Evolutionary conservation across 1,139 yeast species (phyloP).

Genomic region (Hansenula anomala): DNA sequence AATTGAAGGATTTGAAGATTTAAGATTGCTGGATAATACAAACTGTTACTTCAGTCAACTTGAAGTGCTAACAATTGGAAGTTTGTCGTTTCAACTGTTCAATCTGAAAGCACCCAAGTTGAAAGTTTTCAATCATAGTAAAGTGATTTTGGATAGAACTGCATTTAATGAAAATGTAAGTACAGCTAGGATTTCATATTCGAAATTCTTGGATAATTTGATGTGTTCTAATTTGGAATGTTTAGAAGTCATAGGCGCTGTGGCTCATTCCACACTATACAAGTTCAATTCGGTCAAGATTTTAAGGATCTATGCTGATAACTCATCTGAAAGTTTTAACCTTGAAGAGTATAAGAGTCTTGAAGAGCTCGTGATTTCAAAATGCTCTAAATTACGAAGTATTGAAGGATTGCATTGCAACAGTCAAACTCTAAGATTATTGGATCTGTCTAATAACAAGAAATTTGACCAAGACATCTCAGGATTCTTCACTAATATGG

Average conservation of each 20-base stretch:
- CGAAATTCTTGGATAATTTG: slow-evolving; percentile 10
- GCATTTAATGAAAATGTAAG: slow-evolving; percentile 12
- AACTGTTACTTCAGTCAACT: slow-evolving; percentile 13
- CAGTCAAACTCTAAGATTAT: background rate
- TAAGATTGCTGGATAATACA: slow-evolving; percentile 16
- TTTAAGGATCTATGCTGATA: slow-evolving; percentile 15
- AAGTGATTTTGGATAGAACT: slow-evolving; percentile 10
- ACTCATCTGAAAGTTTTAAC: slow-evolving; percentile 6
- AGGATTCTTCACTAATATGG: slow-evolving; percentile 4
- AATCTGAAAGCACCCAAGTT: slow-evolving; percentile 13
- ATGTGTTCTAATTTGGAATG: slow-evolving; percentile 7
- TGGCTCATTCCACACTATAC: slow-evolving; percentile 6
- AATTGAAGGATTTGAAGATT: slow-evolving; percentile 16
- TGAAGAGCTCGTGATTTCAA: slow-evolving; percentile 9
- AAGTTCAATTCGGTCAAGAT: slow-evolving; percentile 8
- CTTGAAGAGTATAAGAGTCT: slow-evolving; percentile 4
- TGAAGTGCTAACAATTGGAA: slow-evolving; percentile 13
- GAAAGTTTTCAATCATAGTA: slow-evolving; percentile 9
- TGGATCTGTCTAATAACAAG: slow-evolving; percentile 10
- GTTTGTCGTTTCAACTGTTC: slow-evolving; percentile 16
- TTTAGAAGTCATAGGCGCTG: slow-evolving; percentile 13
- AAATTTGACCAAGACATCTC: slow-evolving; percentile 3
- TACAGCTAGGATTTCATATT: slow-evolving; percentile 10
- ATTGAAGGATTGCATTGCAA: slow-evolving; percentile 1
- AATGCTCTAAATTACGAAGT: slow-evolving; percentile 7